Percentiles rank a stretch among this genome's conserved stretches.
Evolutionary conservation across 2,329 filamentous ascomycete species (phyloP).

Genomic region (Scedosporium minutisporum): DNA sequence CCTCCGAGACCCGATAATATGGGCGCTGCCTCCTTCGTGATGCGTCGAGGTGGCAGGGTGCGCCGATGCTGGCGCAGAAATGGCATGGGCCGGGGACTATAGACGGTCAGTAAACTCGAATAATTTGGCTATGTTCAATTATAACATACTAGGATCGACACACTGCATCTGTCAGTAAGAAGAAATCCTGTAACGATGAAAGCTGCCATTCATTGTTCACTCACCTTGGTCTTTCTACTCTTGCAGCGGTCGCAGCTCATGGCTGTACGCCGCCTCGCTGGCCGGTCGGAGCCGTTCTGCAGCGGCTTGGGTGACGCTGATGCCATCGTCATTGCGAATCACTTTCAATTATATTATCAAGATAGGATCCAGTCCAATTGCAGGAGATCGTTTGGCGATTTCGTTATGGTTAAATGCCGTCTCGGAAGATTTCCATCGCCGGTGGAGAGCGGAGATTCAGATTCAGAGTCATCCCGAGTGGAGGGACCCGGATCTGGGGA

Average conservation of each 20-base stretch:
- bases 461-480: not conserved
- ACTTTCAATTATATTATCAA: not conserved
- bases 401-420: not conserved
- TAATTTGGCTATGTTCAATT: too few species aligned
- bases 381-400: not conserved
- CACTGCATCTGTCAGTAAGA: slow-evolving; percentile 1
- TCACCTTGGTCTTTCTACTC: slow-evolving; percentile 18
- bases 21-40: slow-evolving; percentile 19
- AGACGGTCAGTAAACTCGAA: not conserved
- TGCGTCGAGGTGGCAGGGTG: slow-evolving; percentile 16
- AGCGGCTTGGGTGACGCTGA: not conserved
- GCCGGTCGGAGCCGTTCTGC: slow-evolving; percentile 1
- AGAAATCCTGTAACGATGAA: too few species aligned
- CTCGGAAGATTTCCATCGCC: not conserved
- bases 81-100: slow-evolving; percentile 18
- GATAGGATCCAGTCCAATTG: too few species aligned
- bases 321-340: not conserved
- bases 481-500: not conserved
- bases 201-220: too few species aligned
- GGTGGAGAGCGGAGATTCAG: not conserved
- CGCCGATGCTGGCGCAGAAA: slow-evolving; percentile 17
- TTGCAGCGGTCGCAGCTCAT: slow-evolving; percentile 22
- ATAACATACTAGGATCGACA: slow-evolving; percentile 8
- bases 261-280: slow-evolving; percentile 15
- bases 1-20: slow-evolving; percentile 19